phyloP scores from a whole-genome alignment of 2,329 filamentous ascomycete species.

The Epichloe scottii region DNA sequence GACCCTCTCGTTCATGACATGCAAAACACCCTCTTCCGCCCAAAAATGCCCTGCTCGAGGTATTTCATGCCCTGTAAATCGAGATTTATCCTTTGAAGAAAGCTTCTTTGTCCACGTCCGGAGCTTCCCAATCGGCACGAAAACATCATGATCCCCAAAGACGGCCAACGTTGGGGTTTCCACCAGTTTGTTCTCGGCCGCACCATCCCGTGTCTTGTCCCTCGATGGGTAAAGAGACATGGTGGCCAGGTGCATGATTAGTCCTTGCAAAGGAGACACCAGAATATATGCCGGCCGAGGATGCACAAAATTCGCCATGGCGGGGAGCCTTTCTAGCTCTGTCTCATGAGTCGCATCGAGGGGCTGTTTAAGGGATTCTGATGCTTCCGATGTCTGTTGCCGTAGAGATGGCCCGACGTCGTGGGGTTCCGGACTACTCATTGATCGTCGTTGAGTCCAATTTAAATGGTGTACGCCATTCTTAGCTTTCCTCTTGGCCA shows the following conservation, averaged over 20 bases:
- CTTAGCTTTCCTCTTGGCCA: conserved; percentile 25
- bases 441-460: neutral
- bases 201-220: conserved; percentile 14
- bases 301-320: conserved; percentile 20
- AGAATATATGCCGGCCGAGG: conserved; percentile 45
- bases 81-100: conserved; percentile 25
- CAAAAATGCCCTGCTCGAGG: conserved; percentile 50
- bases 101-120: conserved; percentile 52
- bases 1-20: conserved; percentile 15
- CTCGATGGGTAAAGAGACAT: conserved; percentile 37
- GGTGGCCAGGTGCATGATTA: conserved; percentile 49
- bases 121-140: conserved; percentile 54
- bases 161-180: conserved; percentile 52
- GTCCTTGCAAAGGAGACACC: conserved; percentile 53
- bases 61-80: conserved; percentile 36
- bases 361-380: neutral
- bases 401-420: no score
- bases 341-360: neutral
- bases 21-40: conserved; percentile 38
- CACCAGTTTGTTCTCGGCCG: conserved; percentile 42
- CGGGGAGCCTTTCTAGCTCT: conserved; percentile 16
- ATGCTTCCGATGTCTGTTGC: neutral
- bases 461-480: conserved; percentile 7
- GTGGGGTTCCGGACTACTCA: neutral
- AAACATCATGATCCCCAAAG: conserved; percentile 64